Percentiles rank a stretch among this genome's conserved stretches.
phyloP scores from a whole-genome alignment of 225 moss, liverwort and hornwort genomes.

The Asterella californica region DNA sequence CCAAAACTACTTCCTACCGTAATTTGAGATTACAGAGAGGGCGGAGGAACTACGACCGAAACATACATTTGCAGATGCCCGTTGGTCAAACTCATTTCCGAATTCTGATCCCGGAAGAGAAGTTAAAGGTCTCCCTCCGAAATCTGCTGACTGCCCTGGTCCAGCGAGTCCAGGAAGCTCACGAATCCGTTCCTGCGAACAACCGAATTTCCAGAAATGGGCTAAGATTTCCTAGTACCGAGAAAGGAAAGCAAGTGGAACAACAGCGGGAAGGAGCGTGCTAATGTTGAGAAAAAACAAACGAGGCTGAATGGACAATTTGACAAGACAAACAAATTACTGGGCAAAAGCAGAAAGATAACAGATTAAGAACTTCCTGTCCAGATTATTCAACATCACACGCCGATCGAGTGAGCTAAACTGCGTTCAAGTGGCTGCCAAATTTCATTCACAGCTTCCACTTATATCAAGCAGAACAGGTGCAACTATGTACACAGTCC shows the following conservation, averaged over 20 bases:
- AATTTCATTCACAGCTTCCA: not conserved
- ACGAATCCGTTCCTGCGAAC: conserved; percentile 63
- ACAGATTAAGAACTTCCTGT: not conserved
- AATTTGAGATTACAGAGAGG: not conserved
- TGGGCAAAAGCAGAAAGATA: no score
- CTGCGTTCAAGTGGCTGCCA: not conserved
- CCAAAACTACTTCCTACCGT: not conserved
- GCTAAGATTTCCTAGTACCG: no score
- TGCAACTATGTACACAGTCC: not conserved
- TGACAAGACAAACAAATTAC: not conserved
- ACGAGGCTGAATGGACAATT: not conserved
- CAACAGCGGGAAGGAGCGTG: not conserved
- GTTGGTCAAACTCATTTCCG: conserved; percentile 36
- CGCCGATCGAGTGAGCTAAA: not conserved
- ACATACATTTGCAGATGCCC: conserved; percentile 54
- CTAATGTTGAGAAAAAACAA: not conserved
- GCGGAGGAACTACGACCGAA: no score
- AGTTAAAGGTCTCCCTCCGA: conserved; percentile 56
- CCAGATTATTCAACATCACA: not conserved
- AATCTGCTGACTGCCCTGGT: conserved; percentile 48
- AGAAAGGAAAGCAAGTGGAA: no score
- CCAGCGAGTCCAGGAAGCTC: conserved; percentile 82
- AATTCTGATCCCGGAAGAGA: conserved; percentile 87
- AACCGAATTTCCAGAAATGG: not conserved
- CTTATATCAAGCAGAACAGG: not conserved